A percentile compares a stretch with the other conserved stretches of the same genome.
Evolutionary conservation across 495 filamentous ascomycete species (phyloP).

Genomic region (Daldinia concentrica): DNA sequence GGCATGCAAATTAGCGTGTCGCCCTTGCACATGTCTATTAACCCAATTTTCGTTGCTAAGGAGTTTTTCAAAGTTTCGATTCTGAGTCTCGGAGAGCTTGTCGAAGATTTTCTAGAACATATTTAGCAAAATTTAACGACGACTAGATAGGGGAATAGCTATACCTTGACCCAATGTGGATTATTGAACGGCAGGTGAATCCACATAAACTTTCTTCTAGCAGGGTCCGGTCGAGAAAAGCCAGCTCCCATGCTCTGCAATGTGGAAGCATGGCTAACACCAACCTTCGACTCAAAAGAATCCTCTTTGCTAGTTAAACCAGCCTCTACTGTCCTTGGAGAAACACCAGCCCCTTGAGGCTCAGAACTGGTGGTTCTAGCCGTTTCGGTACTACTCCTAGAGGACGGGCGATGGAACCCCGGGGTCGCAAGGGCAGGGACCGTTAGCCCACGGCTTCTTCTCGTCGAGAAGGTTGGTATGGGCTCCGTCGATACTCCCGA

Average conservation of each 20-base stretch:
- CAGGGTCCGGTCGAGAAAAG: constrained; percentile 52
- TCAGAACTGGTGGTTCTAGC: constrained; percentile 47
- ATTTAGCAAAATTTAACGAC: constrained; percentile 43
- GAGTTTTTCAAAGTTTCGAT: constrained; percentile 53
- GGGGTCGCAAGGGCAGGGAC: constrained; percentile 44
- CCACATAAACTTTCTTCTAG: constrained; percentile 66
- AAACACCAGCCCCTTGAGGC: constrained; percentile 27
- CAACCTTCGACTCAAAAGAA: neutral
- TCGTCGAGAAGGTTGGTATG: constrained; percentile 14
- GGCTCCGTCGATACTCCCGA: constrained; percentile 38
- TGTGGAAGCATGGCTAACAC: constrained; percentile 6
- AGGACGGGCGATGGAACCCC: constrained; percentile 41
- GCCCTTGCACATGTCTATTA: constrained; percentile 56
- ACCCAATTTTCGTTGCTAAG: constrained; percentile 61
- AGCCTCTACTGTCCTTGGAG: constrained; percentile 23
- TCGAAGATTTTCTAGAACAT: constrained; percentile 49
- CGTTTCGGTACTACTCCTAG: constrained; percentile 41
- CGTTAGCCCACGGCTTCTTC: constrained; percentile 41
- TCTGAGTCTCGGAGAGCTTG: constrained; percentile 48
- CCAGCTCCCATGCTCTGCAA: constrained; percentile 47
- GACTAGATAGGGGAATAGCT: too few relatives aligned
- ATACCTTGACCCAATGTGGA: constrained; percentile 70
- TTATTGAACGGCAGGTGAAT: constrained; percentile 74
- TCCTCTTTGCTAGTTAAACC: neutral
- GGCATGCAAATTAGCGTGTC: constrained; percentile 56